Conservation (phyloP, 2,329 filamentous ascomycete species). For the Botryosphaeria dothidea region DNA sequence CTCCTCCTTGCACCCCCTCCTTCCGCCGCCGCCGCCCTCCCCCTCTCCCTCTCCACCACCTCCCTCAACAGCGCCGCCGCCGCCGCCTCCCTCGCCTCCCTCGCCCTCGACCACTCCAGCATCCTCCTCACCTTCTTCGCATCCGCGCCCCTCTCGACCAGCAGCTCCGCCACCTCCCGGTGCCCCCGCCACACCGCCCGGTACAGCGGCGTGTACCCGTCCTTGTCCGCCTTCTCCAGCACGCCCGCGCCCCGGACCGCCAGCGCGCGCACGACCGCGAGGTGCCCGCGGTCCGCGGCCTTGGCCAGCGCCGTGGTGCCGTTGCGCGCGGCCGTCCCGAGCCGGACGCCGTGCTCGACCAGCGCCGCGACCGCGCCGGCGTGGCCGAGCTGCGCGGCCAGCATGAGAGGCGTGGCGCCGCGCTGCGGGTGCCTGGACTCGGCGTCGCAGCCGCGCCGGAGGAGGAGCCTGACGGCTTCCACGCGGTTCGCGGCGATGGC, state of each 20-base stretch:
- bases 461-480: background rate
- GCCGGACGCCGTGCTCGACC: background rate
- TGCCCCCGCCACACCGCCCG: background rate
- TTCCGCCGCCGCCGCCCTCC: no score
- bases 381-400: background rate
- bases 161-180: background rate
- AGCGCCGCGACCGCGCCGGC: background rate
- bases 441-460: background rate
- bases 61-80: background rate
- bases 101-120: background rate
- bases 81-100: background rate
- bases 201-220: background rate
- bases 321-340: background rate
- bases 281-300: background rate
- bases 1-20: no score
- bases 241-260: background rate
- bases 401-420: background rate
- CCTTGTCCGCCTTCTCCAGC: background rate
- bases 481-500: background rate
- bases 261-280: background rate
- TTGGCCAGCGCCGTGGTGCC: background rate
- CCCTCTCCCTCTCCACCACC: background rate
- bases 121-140: background rate
- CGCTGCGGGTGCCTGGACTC: background rate
- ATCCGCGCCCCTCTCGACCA: background rate